A percentile compares a stretch with the other conserved stretches of the same genome.
These are phyloP conservation scores for Yarrowia osloensis DNA, from an alignment of 805 yeast species.

Conservation along the genomic window DNA sequence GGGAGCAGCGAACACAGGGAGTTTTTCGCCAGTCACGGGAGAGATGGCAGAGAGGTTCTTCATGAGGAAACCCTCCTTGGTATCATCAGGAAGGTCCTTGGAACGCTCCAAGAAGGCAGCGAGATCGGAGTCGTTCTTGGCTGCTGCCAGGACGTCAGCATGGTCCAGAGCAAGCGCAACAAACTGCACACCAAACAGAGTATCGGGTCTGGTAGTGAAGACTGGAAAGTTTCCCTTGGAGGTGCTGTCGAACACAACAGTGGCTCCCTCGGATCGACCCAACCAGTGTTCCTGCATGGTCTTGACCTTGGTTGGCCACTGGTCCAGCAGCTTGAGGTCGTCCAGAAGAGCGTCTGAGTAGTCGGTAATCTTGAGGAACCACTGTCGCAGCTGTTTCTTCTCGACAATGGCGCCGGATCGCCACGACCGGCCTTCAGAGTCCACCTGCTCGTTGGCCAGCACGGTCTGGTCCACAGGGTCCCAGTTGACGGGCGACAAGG, in stretches of 20 bases:
- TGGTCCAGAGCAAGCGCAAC: constrained; percentile 77
- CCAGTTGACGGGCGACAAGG: constrained; percentile 92
- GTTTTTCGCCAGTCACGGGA: constrained; percentile 54
- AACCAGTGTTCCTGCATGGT: constrained; percentile 95
- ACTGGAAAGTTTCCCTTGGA: constrained; percentile 47
- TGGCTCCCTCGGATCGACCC: constrained; percentile 82
- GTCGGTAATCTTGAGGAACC: constrained; percentile 90
- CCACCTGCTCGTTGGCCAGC: constrained; percentile 95
- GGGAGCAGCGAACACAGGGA: constrained; percentile 89
- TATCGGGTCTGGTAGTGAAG: constrained; percentile 90
- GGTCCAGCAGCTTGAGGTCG: constrained; percentile 61
- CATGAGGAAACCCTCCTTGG: constrained; percentile 60
- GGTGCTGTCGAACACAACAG: constrained; percentile 53
- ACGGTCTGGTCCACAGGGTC: constrained; percentile 96
- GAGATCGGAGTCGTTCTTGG: constrained; percentile 48
- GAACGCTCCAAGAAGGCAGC: constrained; percentile 48
- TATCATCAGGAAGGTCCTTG: constrained; percentile 47
- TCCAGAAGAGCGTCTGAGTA: constrained; percentile 66
- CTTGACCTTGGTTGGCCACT: constrained; percentile 90
- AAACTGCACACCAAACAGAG: constrained; percentile 79
- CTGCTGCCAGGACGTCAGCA: constrained; percentile 52
- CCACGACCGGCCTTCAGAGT: constrained; percentile 89
- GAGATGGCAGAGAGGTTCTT: constrained; percentile 49
- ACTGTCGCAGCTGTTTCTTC: constrained; percentile 75
- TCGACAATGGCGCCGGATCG: constrained; percentile 95